Evolutionary conservation across 495 filamentous ascomycete genomes (phyloP), one percentile per base, ranked within the genome.

Genomic region (Penicillium bialowiezense): DNA sequence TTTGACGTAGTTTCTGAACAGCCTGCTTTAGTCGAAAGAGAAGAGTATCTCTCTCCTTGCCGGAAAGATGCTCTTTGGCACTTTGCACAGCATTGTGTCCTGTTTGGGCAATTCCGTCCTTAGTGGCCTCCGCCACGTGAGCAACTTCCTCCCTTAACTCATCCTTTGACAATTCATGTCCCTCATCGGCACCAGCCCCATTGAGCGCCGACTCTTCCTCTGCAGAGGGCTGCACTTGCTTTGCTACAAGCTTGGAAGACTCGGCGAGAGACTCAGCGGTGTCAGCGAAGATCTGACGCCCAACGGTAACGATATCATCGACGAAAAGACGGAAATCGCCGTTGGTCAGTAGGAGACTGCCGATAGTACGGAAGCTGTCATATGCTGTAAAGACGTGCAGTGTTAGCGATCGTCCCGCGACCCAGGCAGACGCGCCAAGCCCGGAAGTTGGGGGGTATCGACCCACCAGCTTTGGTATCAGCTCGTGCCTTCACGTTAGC

Each of bases 321-420:
- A 96, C 77, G 56, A 97, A 91, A 13, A 89, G 69, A 15, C 91
- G 82, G 64, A 97, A 96, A 57, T 96, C 91, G 3, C 87, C 81
- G 63, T 97, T 97, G 13, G 87, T 90, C 18, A 97, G 70, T 1
- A 96, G 79, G 6, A 97, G 76, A 40, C 81, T 85, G 8, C 89
- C 87, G 7, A 97, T 84, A 0, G 89, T 96, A 41, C 84, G 86
- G 34, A 96, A 68, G 59, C 91, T 95, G 56, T 85, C 76, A 64
- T 90, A 95, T 5, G 86, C 91, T 91, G 54, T 10, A 52, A 6
- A 26, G 38, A 51, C 17, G 24, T 14, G 35, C 29, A 35, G 47
- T 34, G 41, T 71, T 56, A 69, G 60, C 50, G 35, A 38, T 34
- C 21, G 31, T 39, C 13, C 24, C 2, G 5, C 8, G 17, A 35